Percentiles rank a stretch among this genome's conserved stretches.
Conservation (phyloP, 2,329 filamentous ascomycete species). For the Xylaria sp. region DNA sequence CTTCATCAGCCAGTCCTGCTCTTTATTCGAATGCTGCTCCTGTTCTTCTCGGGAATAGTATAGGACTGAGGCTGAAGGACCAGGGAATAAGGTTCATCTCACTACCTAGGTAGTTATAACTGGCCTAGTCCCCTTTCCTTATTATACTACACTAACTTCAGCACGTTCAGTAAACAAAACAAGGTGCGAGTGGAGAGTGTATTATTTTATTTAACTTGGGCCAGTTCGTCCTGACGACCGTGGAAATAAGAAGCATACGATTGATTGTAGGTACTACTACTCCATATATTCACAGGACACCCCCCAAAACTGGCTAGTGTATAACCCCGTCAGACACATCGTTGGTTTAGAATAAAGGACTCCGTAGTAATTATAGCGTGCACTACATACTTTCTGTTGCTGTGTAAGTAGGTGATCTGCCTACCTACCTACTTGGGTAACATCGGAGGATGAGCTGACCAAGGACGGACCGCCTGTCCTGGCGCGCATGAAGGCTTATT, state of each 20-base stretch:
- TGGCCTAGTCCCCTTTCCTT: slow-evolving; percentile 17
- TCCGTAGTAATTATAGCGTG: too few relatives aligned
- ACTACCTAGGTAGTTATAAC: slow-evolving; percentile 15
- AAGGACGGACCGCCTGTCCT: slow-evolving; percentile 13
- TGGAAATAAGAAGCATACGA: slow-evolving; percentile 16
- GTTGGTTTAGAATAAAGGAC: slow-evolving; percentile 15
- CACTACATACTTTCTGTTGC: too few relatives aligned
- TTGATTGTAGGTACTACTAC: background rate
- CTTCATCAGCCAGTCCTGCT: slow-evolving; percentile 1
- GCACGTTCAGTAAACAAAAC: slow-evolving; percentile 6
- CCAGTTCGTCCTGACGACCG: slow-evolving; percentile 6
- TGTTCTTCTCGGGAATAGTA: background rate
- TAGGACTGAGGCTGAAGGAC: slow-evolving; percentile 7
- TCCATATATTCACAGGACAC: slow-evolving; percentile 26
- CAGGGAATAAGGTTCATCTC: slow-evolving; percentile 5
- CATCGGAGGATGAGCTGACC: slow-evolving; percentile 25
- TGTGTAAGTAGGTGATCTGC: background rate
- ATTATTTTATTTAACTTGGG: slow-evolving; percentile 5
- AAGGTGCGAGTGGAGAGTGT: slow-evolving; percentile 11
- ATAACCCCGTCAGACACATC: slow-evolving; percentile 9
- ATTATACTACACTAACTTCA: background rate
- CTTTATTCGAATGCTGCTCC: background rate
- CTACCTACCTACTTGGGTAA: slow-evolving; percentile 18
- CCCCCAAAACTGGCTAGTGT: slow-evolving; percentile 24
- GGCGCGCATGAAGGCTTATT: slow-evolving; percentile 33